Base-by-base conservation (phyloP, 495 filamentous ascomycete species). In the Achaetomiella virescens region DNA sequence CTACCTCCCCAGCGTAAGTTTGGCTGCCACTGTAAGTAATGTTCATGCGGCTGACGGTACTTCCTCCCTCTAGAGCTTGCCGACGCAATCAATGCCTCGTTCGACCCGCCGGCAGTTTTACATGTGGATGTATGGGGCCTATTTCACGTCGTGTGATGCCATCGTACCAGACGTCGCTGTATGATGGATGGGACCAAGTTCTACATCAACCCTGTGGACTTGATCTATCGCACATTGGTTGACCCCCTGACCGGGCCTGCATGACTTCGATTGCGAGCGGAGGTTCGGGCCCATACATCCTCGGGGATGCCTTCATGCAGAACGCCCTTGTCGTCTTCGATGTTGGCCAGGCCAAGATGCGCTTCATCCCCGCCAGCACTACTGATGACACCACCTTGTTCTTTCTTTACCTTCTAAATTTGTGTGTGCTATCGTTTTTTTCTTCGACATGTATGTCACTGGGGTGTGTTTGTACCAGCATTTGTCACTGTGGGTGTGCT, bases 251-350 rank as follows among this genome's bases (percentile, higher is more conserved):
- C 69, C 0, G 68, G 62, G 8, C 44, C 1, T 84, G 82, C 54
- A 77, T 80, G 56, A 72, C 76, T 0, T 70, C 72, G 9, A 73
- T 81, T 47, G 62, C 64, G 17, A 67, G 63, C 46, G 71, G 70
- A 17, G 77, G 70, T 0, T 65, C 64, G 6, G 75, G 75, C 29
- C 68, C 72, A 10, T 77, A 70, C 55, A 81, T 88, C 21, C 57
- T 89, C 18, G 84, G 84, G 1, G 79, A 81, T 57, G 73, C 74
- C 1, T 88, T 85, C 59, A 71, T 86, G 72, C 84, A 82, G 66
- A 84, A 81, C 60, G 83, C 85, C 0, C 62, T 88, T 14, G 73
- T 75, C 0, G 78, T 84, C 9, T 85, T 82, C 61, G 81, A 87
- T 69, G 71, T 87, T 43, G 82, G 80, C 9, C 70, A 69, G 53